Evolutionary conservation across 73 alveolate species (phyloP).

Genomic region (Paramecium sonneborni): DNA sequence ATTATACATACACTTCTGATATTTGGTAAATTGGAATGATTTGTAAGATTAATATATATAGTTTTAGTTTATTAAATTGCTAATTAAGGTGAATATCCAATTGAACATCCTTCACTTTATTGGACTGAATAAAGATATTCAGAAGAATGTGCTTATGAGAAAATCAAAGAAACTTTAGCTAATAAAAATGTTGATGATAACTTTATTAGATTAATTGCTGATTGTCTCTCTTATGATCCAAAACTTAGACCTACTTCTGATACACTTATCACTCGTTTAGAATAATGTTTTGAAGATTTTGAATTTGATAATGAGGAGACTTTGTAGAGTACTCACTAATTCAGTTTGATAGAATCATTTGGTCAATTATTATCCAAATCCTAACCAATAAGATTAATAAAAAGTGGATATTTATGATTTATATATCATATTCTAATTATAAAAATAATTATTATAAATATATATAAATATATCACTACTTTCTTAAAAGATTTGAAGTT

Average conservation of each 20-base stretch:
- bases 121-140: background rate
- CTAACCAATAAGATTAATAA: background rate
- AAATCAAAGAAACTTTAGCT: background rate
- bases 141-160: background rate
- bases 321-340: background rate
- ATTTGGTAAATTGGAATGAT: constrained; percentile 50
- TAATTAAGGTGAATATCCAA: background rate
- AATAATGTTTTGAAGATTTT: constrained; percentile 24
- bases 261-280: background rate
- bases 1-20: background rate
- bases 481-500: background rate
- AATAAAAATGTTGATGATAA: background rate
- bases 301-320: background rate
- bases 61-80: background rate
- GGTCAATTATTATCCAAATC: background rate
- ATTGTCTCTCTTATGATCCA: background rate
- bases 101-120: background rate
- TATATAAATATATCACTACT: too few relatives aligned
- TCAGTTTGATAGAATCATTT: background rate
- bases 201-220: background rate
- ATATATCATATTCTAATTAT: too few relatives aligned
- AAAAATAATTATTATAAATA: too few relatives aligned
- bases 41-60: background rate
- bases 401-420: background rate
- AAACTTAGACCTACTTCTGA: background rate